Percentiles rank a stretch among this genome's conserved stretches.
Conservation (phyloP, 1,139 yeast genomes). For the Trichomonascaceae sp. region DNA sequence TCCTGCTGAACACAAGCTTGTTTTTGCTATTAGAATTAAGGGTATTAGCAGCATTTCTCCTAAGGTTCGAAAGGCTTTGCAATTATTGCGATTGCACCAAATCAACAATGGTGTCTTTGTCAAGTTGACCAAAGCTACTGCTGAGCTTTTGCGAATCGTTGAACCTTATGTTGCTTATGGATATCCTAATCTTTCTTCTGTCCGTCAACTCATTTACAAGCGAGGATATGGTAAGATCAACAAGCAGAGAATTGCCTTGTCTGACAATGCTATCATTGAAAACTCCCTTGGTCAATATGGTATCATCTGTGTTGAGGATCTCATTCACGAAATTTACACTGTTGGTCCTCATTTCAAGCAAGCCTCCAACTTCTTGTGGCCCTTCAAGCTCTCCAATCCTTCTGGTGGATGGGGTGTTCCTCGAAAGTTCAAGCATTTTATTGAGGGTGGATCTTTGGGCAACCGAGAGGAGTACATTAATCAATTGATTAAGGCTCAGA, state of each 20-base stretch:
- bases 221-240: constrained; percentile 99
- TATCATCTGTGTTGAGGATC: constrained; percentile 92
- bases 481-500: constrained; percentile 82
- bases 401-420: constrained; percentile 99
- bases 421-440: constrained; percentile 99
- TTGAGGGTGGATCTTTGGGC: constrained; percentile 99
- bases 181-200: constrained; percentile 95
- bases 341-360: constrained; percentile 99
- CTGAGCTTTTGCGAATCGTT: constrained; percentile 93
- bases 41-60: constrained; percentile 99
- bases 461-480: constrained; percentile 99
- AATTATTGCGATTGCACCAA: constrained; percentile 95
- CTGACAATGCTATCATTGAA: constrained; percentile 94
- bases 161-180: constrained; percentile 99
- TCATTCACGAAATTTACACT: constrained; percentile 97
- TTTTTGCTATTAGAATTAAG: constrained; percentile 98
- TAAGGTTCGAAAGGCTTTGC: constrained; percentile 99
- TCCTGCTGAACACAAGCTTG: constrained; percentile 94
- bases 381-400: constrained; percentile 99
- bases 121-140: constrained; percentile 97
- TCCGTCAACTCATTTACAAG: constrained; percentile 97
- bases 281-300: constrained; percentile 93
- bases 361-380: constrained; percentile 99
- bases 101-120: constrained; percentile 98
- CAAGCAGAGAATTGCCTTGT: constrained; percentile 95